A percentile compares a stretch with the other conserved stretches of the same genome.
phyloP scores from a whole-genome alignment of 2,329 filamentous ascomycete genomes.

The Phyllosticta citriasiana region DNA sequence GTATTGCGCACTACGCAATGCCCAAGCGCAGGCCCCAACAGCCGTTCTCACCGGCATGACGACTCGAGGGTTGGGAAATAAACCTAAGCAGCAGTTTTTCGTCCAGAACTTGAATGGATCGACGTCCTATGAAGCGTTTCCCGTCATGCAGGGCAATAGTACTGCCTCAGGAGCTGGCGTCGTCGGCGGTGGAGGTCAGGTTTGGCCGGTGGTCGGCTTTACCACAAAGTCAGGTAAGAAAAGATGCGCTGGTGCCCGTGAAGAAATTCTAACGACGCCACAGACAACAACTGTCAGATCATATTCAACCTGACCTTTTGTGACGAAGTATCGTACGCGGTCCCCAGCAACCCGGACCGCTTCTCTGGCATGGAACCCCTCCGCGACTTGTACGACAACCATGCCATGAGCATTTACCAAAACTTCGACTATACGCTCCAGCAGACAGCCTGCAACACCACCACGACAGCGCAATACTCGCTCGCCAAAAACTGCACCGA shows the following conservation, averaged over 20 bases:
- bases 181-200: conserved; percentile 62
- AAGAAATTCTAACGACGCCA: not conserved
- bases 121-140: conserved; percentile 60
- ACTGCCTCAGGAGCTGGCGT: conserved; percentile 43
- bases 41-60: conserved; percentile 53
- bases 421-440: conserved; percentile 75
- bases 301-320: conserved; percentile 85
- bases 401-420: conserved; percentile 57
- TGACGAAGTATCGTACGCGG: conserved; percentile 78
- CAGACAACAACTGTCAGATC: conserved; percentile 73
- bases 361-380: conserved; percentile 52
- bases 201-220: conserved; percentile 66
- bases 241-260: not conserved
- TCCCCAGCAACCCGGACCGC: conserved; percentile 64
- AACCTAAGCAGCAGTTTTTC: conserved; percentile 83
- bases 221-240: conserved; percentile 63
- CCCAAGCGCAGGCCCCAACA: conserved; percentile 45
- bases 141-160: conserved; percentile 52
- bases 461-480: conserved; percentile 65
- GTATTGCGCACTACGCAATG: conserved; percentile 69
- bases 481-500: conserved; percentile 65
- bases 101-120: conserved; percentile 63
- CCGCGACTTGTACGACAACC: conserved; percentile 65
- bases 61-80: conserved; percentile 51
- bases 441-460: conserved; percentile 77